Evolutionary conservation across 2,329 filamentous ascomycete genomes (phyloP).

Genomic region (Dothideomycetes sp.): DNA sequence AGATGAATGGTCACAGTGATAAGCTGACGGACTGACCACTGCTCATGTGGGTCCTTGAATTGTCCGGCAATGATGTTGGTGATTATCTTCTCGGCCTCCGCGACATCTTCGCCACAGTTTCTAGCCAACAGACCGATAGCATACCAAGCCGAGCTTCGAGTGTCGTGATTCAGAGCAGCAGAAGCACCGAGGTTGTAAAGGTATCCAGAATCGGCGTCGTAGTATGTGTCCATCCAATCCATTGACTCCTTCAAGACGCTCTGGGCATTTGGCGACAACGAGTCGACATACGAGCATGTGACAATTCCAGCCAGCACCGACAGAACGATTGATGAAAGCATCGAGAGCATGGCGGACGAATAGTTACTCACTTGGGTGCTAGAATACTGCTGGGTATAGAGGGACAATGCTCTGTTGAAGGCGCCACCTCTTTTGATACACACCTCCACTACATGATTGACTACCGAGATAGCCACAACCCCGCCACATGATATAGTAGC

Average conservation of each 20-base stretch:
- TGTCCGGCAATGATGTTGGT: conserved; percentile 45
- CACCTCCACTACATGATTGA: too few species aligned
- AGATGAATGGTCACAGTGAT: too few species aligned
- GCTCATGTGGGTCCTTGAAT: conserved; percentile 41
- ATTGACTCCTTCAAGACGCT: conserved; percentile 40
- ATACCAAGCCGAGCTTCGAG: conserved; percentile 51
- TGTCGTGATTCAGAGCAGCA: conserved; percentile 46
- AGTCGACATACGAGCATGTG: conserved; percentile 9
- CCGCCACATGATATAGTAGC: too few species aligned
- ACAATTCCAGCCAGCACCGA: not conserved
- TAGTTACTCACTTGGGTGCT: too few species aligned
- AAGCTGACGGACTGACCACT: too few species aligned
- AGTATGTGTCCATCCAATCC: conserved; percentile 47
- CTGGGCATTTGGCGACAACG: conserved; percentile 10
- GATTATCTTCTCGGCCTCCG: conserved; percentile 46
- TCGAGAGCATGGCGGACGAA: too few species aligned
- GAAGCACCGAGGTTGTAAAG: conserved; percentile 42
- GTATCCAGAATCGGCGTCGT: conserved; percentile 45
- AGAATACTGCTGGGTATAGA: too few species aligned
- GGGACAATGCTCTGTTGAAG: too few species aligned
- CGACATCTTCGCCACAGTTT: conserved; percentile 41
- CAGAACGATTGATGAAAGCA: too few species aligned
- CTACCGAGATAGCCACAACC: too few species aligned
- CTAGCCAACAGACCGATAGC: conserved; percentile 49
- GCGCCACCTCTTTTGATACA: too few species aligned